These are phyloP conservation scores for Solanum pinnatisectum DNA, from an alignment of 257 asterid species.

Conservation along the genomic window DNA sequence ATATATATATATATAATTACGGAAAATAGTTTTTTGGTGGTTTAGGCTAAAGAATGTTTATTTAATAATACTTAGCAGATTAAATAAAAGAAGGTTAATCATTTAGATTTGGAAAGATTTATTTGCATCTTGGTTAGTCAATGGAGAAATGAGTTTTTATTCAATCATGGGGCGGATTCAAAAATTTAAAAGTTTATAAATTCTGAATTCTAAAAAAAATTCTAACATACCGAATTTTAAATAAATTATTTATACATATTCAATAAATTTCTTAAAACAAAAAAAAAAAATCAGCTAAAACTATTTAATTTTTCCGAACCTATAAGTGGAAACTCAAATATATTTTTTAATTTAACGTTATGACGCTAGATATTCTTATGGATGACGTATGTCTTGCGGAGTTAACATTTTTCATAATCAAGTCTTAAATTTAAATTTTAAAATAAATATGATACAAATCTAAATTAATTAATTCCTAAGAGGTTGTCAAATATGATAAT, in stretches of 20 bases:
- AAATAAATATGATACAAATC: too few relatives aligned
- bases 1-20: too few relatives aligned
- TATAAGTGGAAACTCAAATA: neutral
- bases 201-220: too few relatives aligned
- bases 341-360: too few relatives aligned
- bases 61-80: neutral
- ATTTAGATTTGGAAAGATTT: neutral
- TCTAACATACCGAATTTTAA: too few relatives aligned
- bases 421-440: too few relatives aligned
- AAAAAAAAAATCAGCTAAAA: too few relatives aligned
- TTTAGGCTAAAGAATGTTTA: neutral
- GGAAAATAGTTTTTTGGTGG: neutral
- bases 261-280: neutral
- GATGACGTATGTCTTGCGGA: neutral
- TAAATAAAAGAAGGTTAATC: neutral
- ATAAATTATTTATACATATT: neutral
- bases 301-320: neutral
- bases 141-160: neutral
- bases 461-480: too few relatives aligned
- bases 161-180: neutral
- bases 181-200: too few relatives aligned
- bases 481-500: too few relatives aligned
- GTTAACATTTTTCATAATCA: too few relatives aligned
- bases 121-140: neutral
- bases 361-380: neutral